Conservation (phyloP, 73 alveolate species). For the Tetrahymena borealis region DNA sequence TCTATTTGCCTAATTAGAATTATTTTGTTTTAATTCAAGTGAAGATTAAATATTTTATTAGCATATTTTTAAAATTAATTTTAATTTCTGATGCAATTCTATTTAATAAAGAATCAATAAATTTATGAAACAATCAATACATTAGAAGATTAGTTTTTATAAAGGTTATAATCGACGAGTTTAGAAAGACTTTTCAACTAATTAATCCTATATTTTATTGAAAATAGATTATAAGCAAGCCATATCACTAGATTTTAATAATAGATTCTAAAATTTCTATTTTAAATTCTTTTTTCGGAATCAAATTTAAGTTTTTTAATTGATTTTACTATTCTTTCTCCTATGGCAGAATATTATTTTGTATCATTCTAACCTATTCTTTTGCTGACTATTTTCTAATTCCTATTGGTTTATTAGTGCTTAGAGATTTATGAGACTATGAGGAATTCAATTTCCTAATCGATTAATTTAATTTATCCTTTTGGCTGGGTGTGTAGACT, state of each 20-base stretch:
- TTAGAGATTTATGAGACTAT: not conserved
- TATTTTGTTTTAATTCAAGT: no score
- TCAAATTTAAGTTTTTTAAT: no score
- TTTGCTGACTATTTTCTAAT: not conserved
- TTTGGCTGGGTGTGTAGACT: not conserved
- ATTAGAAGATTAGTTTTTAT: not conserved
- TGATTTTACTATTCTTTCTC: not conserved
- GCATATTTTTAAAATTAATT: not conserved
- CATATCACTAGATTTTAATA: no score
- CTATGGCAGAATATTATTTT: not conserved
- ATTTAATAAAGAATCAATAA: no score
- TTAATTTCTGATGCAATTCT: not conserved
- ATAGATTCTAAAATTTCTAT: no score
- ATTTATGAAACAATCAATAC: not conserved
- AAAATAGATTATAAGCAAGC: not conserved
- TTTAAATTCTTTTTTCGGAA: no score
- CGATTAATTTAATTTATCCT: not conserved
- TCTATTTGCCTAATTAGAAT: not conserved
- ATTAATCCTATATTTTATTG: not conserved
- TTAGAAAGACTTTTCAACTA: not conserved
- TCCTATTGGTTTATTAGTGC: not conserved
- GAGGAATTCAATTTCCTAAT: not conserved
- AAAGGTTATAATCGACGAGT: not conserved
- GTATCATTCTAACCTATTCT: not conserved
- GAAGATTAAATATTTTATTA: no score